Conservation (phyloP, 805 yeast genomes). For the Candida morakotiae region DNA sequence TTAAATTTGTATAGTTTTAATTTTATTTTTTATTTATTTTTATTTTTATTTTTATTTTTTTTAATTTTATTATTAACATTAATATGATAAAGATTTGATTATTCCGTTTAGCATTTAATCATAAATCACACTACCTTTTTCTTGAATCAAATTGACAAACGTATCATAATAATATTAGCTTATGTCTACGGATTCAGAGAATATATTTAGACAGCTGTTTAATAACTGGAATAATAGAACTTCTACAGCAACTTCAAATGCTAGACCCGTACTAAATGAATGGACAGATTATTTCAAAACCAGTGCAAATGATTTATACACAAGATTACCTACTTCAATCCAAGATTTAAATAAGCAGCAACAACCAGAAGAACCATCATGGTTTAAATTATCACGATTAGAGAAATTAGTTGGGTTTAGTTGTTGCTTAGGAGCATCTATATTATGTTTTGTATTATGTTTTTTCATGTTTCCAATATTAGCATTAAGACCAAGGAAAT, state of each 20-base stretch:
- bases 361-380: constrained; percentile 59
- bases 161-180: no score
- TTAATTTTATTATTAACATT: no score
- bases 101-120: no score
- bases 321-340: constrained; percentile 51
- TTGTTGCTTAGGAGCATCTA: constrained; percentile 70
- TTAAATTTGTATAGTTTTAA: neutral
- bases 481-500: constrained; percentile 85
- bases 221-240: constrained; percentile 24
- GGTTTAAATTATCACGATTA: constrained; percentile 73
- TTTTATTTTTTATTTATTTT: no score
- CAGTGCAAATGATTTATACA: constrained; percentile 55
- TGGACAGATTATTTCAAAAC: constrained; percentile 41
- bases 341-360: constrained; percentile 29
- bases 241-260: constrained; percentile 7
- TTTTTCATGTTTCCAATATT: constrained; percentile 84
- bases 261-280: constrained; percentile 29
- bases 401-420: constrained; percentile 78
- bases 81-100: no score
- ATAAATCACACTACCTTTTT: no score
- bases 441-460: constrained; percentile 78
- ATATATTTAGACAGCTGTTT: constrained; percentile 30
- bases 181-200: constrained; percentile 25
- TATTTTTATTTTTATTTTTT: no score
- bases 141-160: no score